phyloP scores from a whole-genome alignment of 2,329 filamentous ascomycete genomes.

The Pseudogymnoascus sp. region DNA sequence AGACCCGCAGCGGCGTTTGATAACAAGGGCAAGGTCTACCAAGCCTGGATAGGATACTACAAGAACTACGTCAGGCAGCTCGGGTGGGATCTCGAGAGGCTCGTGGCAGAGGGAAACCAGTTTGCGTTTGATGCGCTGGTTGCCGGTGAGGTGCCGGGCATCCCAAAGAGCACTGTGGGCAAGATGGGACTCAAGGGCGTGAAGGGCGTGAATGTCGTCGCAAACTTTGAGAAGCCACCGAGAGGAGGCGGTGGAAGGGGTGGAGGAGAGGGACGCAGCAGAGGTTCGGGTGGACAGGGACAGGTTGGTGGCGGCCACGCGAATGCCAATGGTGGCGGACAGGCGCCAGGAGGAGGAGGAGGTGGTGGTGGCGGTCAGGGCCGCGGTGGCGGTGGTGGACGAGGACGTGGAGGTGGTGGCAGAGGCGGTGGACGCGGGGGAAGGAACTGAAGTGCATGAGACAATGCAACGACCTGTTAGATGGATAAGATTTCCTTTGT shows the following conservation, averaged over 20 bases:
- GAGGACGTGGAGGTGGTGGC: constrained; percentile 10
- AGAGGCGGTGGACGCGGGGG: constrained; percentile 15
- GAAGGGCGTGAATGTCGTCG: constrained; percentile 40
- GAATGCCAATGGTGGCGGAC: constrained; percentile 13
- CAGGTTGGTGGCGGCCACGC: constrained; percentile 22
- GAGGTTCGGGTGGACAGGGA: constrained; percentile 15
- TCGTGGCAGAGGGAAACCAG: constrained; percentile 46
- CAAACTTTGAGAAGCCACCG: constrained; percentile 32
- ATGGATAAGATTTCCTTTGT: constrained; percentile 17
- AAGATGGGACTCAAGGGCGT: constrained; percentile 54
- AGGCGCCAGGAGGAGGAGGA: constrained; percentile 17
- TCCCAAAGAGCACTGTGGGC: constrained; percentile 41
- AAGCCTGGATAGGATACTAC: constrained; percentile 50
- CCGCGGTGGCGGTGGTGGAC: constrained; percentile 15
- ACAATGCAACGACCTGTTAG: constrained; percentile 19
- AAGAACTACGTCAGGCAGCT: constrained; percentile 42
- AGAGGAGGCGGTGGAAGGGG: constrained; percentile 21
- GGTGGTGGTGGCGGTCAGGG: constrained; percentile 16
- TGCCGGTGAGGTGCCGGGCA: constrained; percentile 38
- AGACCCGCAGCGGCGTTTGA: constrained; percentile 38
- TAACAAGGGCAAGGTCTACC: constrained; percentile 43
- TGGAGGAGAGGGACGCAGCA: constrained; percentile 16
- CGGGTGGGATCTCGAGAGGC: constrained; percentile 27
- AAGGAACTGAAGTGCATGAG: not conserved
- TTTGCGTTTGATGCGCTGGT: constrained; percentile 44